A percentile compares a stretch with the other conserved stretches of the same genome.
These are phyloP conservation scores for Yamadazyma dushanensis DNA, from an alignment of 1,139 yeast genomes.

Conservation along the genomic window DNA sequence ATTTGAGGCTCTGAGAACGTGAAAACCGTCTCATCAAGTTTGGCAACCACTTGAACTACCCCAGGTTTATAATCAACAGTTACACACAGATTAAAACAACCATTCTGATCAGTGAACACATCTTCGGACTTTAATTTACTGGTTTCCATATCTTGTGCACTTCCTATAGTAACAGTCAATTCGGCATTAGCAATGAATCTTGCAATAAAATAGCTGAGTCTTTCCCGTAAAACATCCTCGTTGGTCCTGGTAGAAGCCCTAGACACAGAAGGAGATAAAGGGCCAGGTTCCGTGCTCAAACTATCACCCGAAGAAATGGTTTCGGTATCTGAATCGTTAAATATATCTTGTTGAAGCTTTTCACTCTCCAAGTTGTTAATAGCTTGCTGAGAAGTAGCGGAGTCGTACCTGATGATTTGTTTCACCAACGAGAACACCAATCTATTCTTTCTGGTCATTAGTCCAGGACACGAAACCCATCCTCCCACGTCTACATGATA, in stretches of 20 bases:
- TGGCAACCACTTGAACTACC: slow-evolving; percentile 41
- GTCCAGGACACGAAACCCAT: slow-evolving; percentile 70
- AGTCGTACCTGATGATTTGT: slow-evolving; percentile 56
- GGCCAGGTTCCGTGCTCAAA: slow-evolving; percentile 5
- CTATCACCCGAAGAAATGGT: slow-evolving; percentile 15
- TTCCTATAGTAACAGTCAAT: slow-evolving; percentile 52
- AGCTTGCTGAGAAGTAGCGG: slow-evolving; percentile 24
- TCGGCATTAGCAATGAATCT: slow-evolving; percentile 56
- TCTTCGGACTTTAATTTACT: slow-evolving; percentile 24
- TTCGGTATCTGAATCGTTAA: slow-evolving; percentile 17
- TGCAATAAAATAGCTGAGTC: slow-evolving; percentile 63
- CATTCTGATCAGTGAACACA: slow-evolving; percentile 55
- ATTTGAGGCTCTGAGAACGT: slow-evolving; percentile 45
- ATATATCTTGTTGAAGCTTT: slow-evolving; percentile 28
- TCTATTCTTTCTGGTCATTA: slow-evolving; percentile 67
- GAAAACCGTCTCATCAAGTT: slow-evolving; percentile 45
- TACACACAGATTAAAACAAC: slow-evolving; percentile 54
- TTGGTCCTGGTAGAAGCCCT: slow-evolving; percentile 1
- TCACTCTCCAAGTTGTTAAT: slow-evolving; percentile 32
- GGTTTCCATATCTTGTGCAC: slow-evolving; percentile 26
- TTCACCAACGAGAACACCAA: slow-evolving; percentile 68
- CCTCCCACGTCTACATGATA: slow-evolving; percentile 71
- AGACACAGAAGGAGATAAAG: no score
- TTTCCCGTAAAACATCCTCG: slow-evolving; percentile 48
- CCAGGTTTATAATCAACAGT: slow-evolving; percentile 57